A percentile compares a stretch with the other conserved stretches of the same genome.
These are phyloP conservation scores for Gnomoniopsis smithogilvyi DNA, from an alignment of 2,329 filamentous ascomycete genomes.

Conservation along the genomic window DNA sequence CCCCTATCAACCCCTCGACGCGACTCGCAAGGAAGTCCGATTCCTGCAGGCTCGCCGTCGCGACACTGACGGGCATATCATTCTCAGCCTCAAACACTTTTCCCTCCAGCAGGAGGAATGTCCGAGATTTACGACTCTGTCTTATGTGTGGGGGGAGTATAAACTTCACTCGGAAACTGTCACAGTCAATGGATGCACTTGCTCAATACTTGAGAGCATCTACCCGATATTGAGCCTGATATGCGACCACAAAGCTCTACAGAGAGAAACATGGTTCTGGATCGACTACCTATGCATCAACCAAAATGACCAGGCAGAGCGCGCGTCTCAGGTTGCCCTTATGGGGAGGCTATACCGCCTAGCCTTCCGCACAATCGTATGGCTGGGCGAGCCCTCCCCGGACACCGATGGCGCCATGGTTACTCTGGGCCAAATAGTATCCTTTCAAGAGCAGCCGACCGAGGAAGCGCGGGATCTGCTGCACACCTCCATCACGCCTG, in stretches of 20 bases:
- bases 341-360: background rate
- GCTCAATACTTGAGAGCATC: background rate
- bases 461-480: background rate
- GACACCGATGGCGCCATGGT: background rate
- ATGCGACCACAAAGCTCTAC: background rate
- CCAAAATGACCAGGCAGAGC: background rate
- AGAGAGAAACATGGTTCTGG: background rate
- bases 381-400: background rate
- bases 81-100: too few relatives aligned
- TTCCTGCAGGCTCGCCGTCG: too few relatives aligned
- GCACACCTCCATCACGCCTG: background rate
- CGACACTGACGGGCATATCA: too few relatives aligned
- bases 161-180: background rate
- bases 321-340: background rate
- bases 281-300: slow-evolving; percentile 5
- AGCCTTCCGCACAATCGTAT: background rate
- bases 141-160: background rate
- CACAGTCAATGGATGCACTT: background rate
- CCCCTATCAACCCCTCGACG: too few relatives aligned
- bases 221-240: background rate
- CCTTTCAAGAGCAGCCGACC: background rate
- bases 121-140: background rate
- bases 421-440: background rate
- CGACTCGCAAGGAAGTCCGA: too few relatives aligned
- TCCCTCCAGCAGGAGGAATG: background rate